phyloP scores from a whole-genome alignment of 768 basidiomycete species.

The Leccinum broughii region DNA sequence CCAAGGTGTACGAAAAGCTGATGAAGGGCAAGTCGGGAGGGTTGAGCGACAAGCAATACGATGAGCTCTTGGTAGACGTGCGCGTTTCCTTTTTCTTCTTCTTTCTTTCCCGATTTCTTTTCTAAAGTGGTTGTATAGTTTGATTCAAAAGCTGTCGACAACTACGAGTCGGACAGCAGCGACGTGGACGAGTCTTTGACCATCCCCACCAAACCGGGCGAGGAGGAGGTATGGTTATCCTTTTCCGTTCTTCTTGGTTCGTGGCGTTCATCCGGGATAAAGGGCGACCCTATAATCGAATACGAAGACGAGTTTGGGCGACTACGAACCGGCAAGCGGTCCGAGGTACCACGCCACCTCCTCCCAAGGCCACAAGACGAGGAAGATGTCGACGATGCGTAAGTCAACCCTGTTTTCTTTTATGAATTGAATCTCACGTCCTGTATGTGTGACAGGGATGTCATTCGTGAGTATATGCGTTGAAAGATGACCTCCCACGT shows the following conservation, averaged over 20 bases:
- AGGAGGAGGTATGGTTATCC: slow-evolving; percentile 37
- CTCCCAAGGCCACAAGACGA: slow-evolving; percentile 47
- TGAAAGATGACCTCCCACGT: background rate
- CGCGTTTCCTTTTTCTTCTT: slow-evolving; percentile 27
- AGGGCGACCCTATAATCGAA: slow-evolving; percentile 81
- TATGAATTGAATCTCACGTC: slow-evolving; percentile 1
- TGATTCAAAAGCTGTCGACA: slow-evolving; percentile 54
- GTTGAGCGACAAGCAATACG: slow-evolving; percentile 72
- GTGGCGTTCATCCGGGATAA: slow-evolving; percentile 2
- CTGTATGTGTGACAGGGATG: slow-evolving; percentile 43
- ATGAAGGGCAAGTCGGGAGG: slow-evolving; percentile 78
- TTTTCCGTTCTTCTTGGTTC: background rate
- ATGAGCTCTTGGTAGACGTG: slow-evolving; percentile 75
- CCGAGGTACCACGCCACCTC: slow-evolving; percentile 75
- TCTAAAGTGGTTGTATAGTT: slow-evolving; percentile 46
- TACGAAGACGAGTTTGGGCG: slow-evolving; percentile 89
- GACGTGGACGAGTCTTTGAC: slow-evolving; percentile 78
- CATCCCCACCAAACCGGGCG: slow-evolving; percentile 47
- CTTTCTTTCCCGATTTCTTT: background rate
- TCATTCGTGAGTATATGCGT: slow-evolving; percentile 48
- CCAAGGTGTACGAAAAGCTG: slow-evolving; percentile 78
- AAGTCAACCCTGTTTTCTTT: slow-evolving; percentile 24
- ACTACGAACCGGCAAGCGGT: slow-evolving; percentile 62
- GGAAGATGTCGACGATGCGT: slow-evolving; percentile 55
- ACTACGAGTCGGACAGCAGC: slow-evolving; percentile 68